A percentile compares a stretch with the other conserved stretches of the same genome.
Evolutionary conservation across 257 asterid genomes (phyloP).

Genomic region (Jacaranda mimosifolia): DNA sequence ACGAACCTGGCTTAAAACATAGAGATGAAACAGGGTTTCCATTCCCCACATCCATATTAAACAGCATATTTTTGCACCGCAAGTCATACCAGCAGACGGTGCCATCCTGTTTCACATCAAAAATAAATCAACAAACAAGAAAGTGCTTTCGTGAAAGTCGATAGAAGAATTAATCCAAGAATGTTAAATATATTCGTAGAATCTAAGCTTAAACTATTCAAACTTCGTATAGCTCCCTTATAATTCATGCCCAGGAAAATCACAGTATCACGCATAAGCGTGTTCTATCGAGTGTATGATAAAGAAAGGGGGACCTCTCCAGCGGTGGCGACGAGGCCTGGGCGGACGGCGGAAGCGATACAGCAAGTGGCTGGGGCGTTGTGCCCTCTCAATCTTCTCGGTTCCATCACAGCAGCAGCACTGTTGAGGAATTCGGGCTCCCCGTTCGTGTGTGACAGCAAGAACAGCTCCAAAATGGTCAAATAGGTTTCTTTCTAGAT

Average conservation of each 20-base stretch:
- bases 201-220: too few species aligned
- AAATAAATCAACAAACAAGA: slow-evolving; percentile 17
- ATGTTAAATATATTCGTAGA: not conserved
- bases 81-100: slow-evolving; percentile 82
- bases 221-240: not conserved
- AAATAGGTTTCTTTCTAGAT: not conserved
- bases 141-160: not conserved
- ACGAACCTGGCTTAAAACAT: slow-evolving; percentile 83
- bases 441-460: not conserved
- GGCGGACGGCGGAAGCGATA: slow-evolving; percentile 73
- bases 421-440: slow-evolving; percentile 10
- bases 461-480: not conserved
- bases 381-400: slow-evolving; percentile 81
- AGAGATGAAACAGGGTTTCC: slow-evolving; percentile 76
- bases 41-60: slow-evolving; percentile 66
- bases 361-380: slow-evolving; percentile 80
- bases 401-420: slow-evolving; percentile 56
- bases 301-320: slow-evolving; percentile 59
- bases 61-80: slow-evolving; percentile 81
- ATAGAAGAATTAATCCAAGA: slow-evolving; percentile 5
- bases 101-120: slow-evolving; percentile 66
- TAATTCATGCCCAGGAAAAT: not conserved
- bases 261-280: not conserved
- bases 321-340: slow-evolving; percentile 82
- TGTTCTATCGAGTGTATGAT: not conserved